phyloP scores from a whole-genome alignment of 257 asterid genomes.

The Ehretia macrophylla region DNA sequence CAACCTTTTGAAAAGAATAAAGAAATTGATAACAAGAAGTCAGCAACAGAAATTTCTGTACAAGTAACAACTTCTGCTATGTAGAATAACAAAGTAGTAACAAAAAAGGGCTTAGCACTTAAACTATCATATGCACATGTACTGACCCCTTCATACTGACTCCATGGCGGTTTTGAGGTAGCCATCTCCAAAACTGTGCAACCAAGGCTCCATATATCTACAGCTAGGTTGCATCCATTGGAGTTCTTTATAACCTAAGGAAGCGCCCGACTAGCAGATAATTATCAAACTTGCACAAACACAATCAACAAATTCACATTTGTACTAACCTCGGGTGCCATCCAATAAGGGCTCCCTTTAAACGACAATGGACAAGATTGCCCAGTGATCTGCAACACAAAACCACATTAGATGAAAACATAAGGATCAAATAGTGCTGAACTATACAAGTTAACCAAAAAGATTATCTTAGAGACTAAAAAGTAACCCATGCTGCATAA shows the following conservation, averaged over 20 bases:
- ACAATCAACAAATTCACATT: neutral
- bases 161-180: conserved; percentile 66
- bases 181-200: conserved; percentile 77
- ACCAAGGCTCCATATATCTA: conserved; percentile 80
- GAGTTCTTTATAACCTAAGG: conserved; percentile 41
- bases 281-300: neutral
- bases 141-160: conserved; percentile 57
- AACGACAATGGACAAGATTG: conserved; percentile 46
- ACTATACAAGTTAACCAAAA: too few species aligned
- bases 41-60: too few species aligned
- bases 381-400: conserved; percentile 45
- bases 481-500: too few species aligned
- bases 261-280: neutral
- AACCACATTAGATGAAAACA: conserved; percentile 13
- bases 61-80: neutral
- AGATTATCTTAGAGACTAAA: too few species aligned
- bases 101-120: neutral
- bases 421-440: too few species aligned
- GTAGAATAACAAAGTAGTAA: neutral
- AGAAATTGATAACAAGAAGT: too few species aligned
- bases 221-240: conserved; percentile 47
- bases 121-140: too few species aligned
- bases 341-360: conserved; percentile 65
- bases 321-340: conserved; percentile 70
- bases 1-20: conserved; percentile 41